Conservation (phyloP, 2,329 filamentous ascomycete genomes). For the Sclerotinia spermophila region DNA sequence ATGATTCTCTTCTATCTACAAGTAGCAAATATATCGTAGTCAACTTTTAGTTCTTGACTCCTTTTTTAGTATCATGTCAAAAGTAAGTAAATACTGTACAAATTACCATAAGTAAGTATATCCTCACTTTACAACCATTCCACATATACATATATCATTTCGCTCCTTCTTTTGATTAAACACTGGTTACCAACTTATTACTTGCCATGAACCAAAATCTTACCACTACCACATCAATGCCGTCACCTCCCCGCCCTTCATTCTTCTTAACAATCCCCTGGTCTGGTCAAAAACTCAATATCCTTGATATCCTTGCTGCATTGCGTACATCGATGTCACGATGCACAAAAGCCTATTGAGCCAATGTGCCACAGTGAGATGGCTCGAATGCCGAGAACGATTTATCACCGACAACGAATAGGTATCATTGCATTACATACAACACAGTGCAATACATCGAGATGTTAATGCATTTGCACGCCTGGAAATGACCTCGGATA, state of each 20-base stretch:
- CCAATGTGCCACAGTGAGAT: not conserved
- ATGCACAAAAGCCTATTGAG: not conserved
- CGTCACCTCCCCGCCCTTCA: not conserved
- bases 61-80: not conserved
- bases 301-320: not conserved
- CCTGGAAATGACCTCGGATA: too few species aligned
- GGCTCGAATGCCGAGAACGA: not conserved
- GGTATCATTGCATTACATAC: constrained; percentile 4
- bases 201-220: not conserved
- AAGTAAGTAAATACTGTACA: not conserved
- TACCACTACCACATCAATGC: not conserved
- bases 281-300: not conserved
- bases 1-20: not conserved
- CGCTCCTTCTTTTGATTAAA: not conserved
- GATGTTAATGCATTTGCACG: not conserved
- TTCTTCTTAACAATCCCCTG: not conserved
- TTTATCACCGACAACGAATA: constrained; percentile 6
- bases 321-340: not conserved
- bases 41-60: not conserved
- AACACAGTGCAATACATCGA: not conserved
- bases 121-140: not conserved
- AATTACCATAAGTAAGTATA: not conserved
- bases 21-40: not conserved
- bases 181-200: not conserved
- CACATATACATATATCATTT: too few species aligned